A percentile compares a stretch with the other conserved stretches of the same genome.
These are phyloP conservation scores for Penicillium steckii DNA, from an alignment of 495 filamentous ascomycete genomes.

Conservation along the genomic window DNA sequence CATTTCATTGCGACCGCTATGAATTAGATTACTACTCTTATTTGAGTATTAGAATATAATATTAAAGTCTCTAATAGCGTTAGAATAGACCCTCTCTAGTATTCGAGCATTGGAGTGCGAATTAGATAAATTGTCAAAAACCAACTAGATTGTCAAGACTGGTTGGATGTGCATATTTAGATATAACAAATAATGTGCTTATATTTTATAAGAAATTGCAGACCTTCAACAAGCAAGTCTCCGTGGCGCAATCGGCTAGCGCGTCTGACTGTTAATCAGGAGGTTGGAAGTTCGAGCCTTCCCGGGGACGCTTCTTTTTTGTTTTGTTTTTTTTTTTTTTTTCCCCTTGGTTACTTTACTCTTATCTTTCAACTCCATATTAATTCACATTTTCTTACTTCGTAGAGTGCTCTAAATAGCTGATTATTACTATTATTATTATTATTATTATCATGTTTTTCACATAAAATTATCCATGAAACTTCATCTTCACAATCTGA, in stretches of 20 bases:
- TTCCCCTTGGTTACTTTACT: background rate
- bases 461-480: background rate
- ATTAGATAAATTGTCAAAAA: too few relatives aligned
- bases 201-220: background rate
- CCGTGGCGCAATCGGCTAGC: constrained; percentile 52
- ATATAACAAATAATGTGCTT: too few relatives aligned
- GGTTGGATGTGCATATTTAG: too few relatives aligned
- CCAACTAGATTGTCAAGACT: too few relatives aligned
- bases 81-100: too few relatives aligned
- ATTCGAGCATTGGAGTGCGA: too few relatives aligned
- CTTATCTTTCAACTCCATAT: too few relatives aligned
- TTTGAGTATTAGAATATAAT: background rate
- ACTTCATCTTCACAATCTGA: background rate
- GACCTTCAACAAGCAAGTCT: constrained; percentile 16
- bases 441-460: background rate
- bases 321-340: background rate
- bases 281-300: constrained; percentile 51
- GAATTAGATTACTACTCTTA: too few relatives aligned
- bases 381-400: background rate
- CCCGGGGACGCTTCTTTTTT: constrained; percentile 36
- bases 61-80: too few relatives aligned
- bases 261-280: constrained; percentile 52
- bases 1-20: too few relatives aligned
- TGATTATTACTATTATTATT: background rate
- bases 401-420: too few relatives aligned